Percentiles rank a stretch among this genome's conserved stretches.
These are phyloP conservation scores for Rhynchospora pubera DNA, from an alignment of 176 grass and related monocot species.

Conservation along the genomic window DNA sequence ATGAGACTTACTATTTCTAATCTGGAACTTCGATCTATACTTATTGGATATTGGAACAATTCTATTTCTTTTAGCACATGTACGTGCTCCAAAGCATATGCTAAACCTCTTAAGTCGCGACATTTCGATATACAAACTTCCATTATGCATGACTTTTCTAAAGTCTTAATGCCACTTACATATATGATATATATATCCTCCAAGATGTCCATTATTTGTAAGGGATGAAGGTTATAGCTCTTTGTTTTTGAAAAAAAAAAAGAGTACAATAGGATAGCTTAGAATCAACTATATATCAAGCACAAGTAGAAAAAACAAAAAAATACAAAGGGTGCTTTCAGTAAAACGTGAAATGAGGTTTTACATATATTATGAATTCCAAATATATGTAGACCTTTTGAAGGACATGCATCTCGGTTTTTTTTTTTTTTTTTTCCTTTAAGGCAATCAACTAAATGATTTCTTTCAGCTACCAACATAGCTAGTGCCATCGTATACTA, in stretches of 20 bases:
- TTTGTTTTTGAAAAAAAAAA: neutral
- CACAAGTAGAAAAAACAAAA: neutral
- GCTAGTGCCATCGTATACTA: neutral
- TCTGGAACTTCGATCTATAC: neutral
- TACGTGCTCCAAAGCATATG: neutral
- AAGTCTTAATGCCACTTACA: constrained; percentile 15
- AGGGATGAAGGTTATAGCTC: too few species aligned
- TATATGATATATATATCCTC: too few species aligned
- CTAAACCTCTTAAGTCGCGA: neutral
- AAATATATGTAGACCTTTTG: neutral
- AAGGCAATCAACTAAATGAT: neutral
- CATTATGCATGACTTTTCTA: constrained; percentile 14
- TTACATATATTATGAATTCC: neutral
- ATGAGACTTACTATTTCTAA: neutral
- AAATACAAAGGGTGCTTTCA: neutral
- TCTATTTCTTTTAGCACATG: neutral
- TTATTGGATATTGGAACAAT: neutral
- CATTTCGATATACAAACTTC: neutral
- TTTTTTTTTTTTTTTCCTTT: neutral
- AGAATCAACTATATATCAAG: neutral
- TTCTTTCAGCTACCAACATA: neutral
- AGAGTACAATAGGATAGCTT: neutral
- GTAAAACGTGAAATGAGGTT: neutral
- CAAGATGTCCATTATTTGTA: neutral
- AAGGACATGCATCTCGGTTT: neutral